Percentiles rank a stretch among this genome's conserved stretches.
phyloP scores from a whole-genome alignment of 2,329 filamentous ascomycete genomes.

The Rhexocercosporidium sp. region DNA sequence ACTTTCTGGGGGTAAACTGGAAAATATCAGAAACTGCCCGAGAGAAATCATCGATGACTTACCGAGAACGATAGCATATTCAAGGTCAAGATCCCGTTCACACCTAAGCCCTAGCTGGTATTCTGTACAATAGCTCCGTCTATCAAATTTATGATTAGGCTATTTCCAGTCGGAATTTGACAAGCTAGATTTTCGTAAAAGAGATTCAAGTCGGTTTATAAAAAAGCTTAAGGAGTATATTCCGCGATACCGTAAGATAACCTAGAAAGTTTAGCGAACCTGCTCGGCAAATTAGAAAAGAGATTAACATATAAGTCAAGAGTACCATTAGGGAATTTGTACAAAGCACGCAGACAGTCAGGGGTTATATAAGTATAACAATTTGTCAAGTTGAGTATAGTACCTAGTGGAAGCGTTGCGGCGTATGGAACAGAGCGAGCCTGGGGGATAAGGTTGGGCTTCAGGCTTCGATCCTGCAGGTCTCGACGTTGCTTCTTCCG shows the following conservation, averaged over 20 bases:
- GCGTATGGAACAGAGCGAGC: constrained; percentile 20
- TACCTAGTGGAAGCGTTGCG: constrained; percentile 10
- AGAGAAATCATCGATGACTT: not conserved
- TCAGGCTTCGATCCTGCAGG: constrained; percentile 22
- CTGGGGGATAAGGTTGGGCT: constrained; percentile 45
- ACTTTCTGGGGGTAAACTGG: constrained; percentile 55
- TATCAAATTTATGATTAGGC: no score
- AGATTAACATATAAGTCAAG: not conserved
- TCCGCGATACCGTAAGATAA: no score
- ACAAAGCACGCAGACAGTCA: constrained; percentile 26
- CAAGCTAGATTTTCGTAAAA: no score
- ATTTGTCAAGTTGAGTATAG: constrained; percentile 21
- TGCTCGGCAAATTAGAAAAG: no score
- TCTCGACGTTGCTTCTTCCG: constrained; percentile 21
- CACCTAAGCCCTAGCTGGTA: no score
- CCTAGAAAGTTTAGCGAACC: no score
- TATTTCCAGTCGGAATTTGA: no score
- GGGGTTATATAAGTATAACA: constrained; percentile 24
- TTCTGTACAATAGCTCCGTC: no score
- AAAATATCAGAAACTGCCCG: constrained; percentile 27
- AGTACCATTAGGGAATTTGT: constrained; percentile 42
- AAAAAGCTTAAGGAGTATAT: no score
- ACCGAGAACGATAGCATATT: not conserved
- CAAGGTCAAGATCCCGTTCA: no score
- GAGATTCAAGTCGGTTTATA: no score